Evolutionary conservation across 306 rosid genomes (phyloP), one percentile per base, ranked within the genome.

Genomic region (Pyrus pyrifolia): DNA sequence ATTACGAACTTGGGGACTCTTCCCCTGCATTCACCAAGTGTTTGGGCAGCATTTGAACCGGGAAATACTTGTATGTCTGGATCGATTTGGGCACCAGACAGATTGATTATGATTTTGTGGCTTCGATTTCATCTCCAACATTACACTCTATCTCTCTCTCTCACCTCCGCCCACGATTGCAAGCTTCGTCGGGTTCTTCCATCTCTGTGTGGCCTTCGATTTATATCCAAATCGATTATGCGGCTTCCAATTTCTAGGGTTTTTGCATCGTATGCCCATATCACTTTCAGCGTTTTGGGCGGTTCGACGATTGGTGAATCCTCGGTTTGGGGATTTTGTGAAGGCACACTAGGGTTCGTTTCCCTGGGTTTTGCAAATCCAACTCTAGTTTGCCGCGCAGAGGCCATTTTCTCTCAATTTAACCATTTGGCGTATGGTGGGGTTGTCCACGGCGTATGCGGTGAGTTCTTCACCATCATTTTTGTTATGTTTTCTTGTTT

Each of bases 391-490:
- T 44, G 72, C 57, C 78, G 23, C 52, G 63, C 35, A 69, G 35
- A 42, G 78, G 73, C 69, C 29, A n/a, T 40, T 80, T 68, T 76
- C 33, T 21, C 74, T 68, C 57, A 79, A 79, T 86, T 87, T 85
- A 15, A 91, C 68, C 74, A 96, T 96, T 83, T 96, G 99, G 99
- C 97, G 97, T 66, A 96, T 96, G 97, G 88, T 98, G 62, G 99
- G 98, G 5, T 81, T 96, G 89, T 93, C 98, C 82, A 91, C 98
- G 13, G 93, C 98, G 29, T 92, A 98, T 84, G 98, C 99, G 57
- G 99, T 96, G 89, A 89, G 99, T 92, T 74, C 27, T 22, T 2
- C 78, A 46, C 46, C 70, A 23, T 29, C 29, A 60, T 68, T 38
- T 46, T 5, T 49, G 55, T 58, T 40, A 19, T 74, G 57, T 53